These are phyloP conservation scores for Quercus lobata DNA, from an alignment of 331 rosid species.

Conservation along the genomic window DNA sequence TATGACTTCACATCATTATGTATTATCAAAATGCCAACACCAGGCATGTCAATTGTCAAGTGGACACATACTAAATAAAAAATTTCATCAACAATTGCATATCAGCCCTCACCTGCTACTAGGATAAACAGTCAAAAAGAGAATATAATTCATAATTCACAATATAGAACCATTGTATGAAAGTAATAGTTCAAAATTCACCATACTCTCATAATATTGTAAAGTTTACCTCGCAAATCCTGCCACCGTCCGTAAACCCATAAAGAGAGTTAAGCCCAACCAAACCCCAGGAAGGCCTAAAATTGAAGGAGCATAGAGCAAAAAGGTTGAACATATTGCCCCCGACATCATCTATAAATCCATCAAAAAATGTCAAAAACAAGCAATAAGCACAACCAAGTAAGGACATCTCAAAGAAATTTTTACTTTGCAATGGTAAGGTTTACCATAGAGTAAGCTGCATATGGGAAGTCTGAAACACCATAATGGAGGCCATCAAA, in stretches of 20 bases:
- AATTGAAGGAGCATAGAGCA: slow-evolving; percentile 52
- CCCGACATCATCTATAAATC: slow-evolving; percentile 64
- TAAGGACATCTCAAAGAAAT: slow-evolving; percentile 3
- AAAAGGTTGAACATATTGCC: slow-evolving; percentile 60
- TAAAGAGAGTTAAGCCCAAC: slow-evolving; percentile 81
- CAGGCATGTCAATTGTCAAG: neutral
- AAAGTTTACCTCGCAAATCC: slow-evolving; percentile 64
- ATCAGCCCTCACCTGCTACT: neutral
- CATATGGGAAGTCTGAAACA: slow-evolving; percentile 86
- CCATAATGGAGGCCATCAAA: slow-evolving; percentile 95
- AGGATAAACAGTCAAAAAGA: slow-evolving; percentile 4
- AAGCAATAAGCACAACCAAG: slow-evolving; percentile 12
- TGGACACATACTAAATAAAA: neutral
- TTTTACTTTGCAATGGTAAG: slow-evolving; percentile 12
- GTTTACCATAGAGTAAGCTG: slow-evolving; percentile 85
- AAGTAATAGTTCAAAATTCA: neutral
- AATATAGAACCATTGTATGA: slow-evolving; percentile 6
- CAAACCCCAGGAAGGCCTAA: slow-evolving; percentile 83
- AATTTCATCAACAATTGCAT: neutral
- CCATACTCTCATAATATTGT: neutral
- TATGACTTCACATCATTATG: slow-evolving; percentile 2
- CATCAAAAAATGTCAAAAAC: slow-evolving; percentile 12
- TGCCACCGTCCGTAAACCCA: slow-evolving; percentile 74
- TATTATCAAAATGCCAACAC: neutral
- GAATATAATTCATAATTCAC: slow-evolving; percentile 1